These are phyloP conservation scores for Agapanthus africanus DNA, from an alignment of 106 monocot species.

Conservation along the genomic window DNA sequence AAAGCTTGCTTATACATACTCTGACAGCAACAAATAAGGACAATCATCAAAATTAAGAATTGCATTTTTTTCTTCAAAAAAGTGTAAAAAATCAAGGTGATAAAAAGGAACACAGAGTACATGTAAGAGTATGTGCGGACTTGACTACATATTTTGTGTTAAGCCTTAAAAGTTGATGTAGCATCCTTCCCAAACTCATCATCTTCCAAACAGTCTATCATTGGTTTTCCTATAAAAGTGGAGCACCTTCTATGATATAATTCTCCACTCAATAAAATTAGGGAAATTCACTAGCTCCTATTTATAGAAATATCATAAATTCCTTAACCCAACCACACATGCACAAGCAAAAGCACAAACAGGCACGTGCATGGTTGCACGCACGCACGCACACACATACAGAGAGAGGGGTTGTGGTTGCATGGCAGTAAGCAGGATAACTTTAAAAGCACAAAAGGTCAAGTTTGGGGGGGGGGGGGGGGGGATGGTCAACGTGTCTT, in stretches of 20 bases:
- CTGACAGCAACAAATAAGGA: slow-evolving; percentile 30
- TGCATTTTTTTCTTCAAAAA: not conserved
- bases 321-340: not conserved
- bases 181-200: not conserved
- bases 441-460: no score
- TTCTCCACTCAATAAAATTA: not conserved
- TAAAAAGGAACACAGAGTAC: not conserved
- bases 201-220: no score
- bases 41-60: not conserved
- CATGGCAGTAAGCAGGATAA: no score
- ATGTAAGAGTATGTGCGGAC: not conserved
- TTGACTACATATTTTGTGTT: not conserved
- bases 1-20: slow-evolving; percentile 91
- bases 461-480: no score
- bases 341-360: no score
- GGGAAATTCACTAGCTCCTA: not conserved
- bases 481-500: no score
- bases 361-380: no score
- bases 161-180: not conserved
- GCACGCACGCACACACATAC: no score
- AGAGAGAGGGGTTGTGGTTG: no score
- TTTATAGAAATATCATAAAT: not conserved
- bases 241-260: not conserved
- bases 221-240: not conserved
- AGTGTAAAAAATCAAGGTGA: not conserved